Evolutionary conservation across 176 grass and related monocot genomes (phyloP), one percentile per base, ranked within the genome.

Genomic region (Rhipidocladum racemiflorum): DNA sequence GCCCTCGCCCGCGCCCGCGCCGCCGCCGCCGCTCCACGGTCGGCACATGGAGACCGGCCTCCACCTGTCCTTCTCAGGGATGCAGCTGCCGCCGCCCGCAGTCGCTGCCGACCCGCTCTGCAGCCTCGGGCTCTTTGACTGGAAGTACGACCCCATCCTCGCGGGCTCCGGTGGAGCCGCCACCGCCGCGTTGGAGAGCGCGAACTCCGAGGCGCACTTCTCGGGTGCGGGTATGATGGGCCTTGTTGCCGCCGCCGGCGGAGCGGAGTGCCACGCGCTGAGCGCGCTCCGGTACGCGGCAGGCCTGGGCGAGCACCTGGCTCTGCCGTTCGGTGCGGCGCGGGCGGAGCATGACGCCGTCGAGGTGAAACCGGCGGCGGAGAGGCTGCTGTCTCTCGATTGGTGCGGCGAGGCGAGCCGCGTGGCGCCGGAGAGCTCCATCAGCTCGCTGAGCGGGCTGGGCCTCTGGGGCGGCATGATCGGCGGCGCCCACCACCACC

Each of bases 381-480:
- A 87, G 17, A 86, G 85, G 78, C 39, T 91, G 55, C 74, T 94
- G 25, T 85, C 91, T 15, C 83, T 94, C 72, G 91, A 97, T 30
- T 94, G 94, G 94, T 94, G 92, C 74, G 79, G 76, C 21, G 94
- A 97, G 42, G 86, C 42, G 5, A 90, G 85, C 42, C 87, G 87
- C 4, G 85, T 84, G 64, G 87, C 84, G 35, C 35, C 81, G 12
- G 85, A 78, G 21, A 88, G 84, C 83, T 84, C 87, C 63, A 85
- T 89, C 18, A 69, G 76, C 61, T 97, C 86, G 46, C 56, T 86
- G 12, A 20, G 85, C 25, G 81, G 85, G 28, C 39, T 89, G 16
- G 91, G 85, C 40, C 74, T 94, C 81, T 97, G 94, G 94, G 87
- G 85, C 55, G 81, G 89, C 72, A 88, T 97, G 91, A 75, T 91